A percentile compares a stretch with the other conserved stretches of the same genome.
These are phyloP conservation scores for Mycena kentingensis DNA, from an alignment of 768 basidiomycete species.

Conservation along the genomic window DNA sequence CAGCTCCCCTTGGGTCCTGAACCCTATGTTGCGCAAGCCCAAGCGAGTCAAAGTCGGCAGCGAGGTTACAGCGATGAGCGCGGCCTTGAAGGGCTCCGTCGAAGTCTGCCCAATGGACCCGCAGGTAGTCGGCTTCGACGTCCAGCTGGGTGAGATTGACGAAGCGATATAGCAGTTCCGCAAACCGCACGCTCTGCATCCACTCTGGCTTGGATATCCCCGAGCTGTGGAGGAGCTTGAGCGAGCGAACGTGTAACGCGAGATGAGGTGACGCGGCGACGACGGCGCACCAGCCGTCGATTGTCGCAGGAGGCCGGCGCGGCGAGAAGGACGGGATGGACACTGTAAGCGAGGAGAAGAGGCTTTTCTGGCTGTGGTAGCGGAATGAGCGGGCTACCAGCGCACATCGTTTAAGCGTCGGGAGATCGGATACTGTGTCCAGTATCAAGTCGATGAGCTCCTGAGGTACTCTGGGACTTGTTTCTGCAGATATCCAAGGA, in stretches of 20 bases:
- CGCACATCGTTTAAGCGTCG: constrained; percentile 3
- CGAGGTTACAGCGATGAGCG: neutral
- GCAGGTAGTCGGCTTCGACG: neutral
- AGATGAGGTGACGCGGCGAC: constrained; percentile 13
- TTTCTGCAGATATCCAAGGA: too few relatives aligned
- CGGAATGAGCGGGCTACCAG: constrained; percentile 15
- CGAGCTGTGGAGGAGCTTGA: constrained; percentile 1
- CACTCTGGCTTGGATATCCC: neutral
- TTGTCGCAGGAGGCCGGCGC: neutral
- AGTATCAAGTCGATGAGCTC: constrained; percentile 19
- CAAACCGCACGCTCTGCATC: constrained; percentile 2
- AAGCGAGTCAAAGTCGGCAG: neutral
- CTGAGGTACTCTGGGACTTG: constrained; percentile 10
- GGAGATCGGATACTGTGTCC: constrained; percentile 5
- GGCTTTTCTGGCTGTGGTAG: constrained; percentile 14
- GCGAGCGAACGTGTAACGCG: constrained; percentile 8
- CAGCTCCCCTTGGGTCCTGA: neutral
- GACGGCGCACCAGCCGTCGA: constrained; percentile 6
- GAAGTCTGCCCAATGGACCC: neutral
- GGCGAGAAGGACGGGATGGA: neutral
- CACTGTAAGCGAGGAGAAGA: constrained; percentile 11
- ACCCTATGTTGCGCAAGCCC: neutral
- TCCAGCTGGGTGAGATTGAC: neutral
- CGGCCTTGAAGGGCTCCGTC: neutral
- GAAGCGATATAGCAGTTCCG: neutral